These are phyloP conservation scores for Saitozyma podzolica DNA, from an alignment of 768 basidiomycete genomes.

Conservation along the genomic window DNA sequence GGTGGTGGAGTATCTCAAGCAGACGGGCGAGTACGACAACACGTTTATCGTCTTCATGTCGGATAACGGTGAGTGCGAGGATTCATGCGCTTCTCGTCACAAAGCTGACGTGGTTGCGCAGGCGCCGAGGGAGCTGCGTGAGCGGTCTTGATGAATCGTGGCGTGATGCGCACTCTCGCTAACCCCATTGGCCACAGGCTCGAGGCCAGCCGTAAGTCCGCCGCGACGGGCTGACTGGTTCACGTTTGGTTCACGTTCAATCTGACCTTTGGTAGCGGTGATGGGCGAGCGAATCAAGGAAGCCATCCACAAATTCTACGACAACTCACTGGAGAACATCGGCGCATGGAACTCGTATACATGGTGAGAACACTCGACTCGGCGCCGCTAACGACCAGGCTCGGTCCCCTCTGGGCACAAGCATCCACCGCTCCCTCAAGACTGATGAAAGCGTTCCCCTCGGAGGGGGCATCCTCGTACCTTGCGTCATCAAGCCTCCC, in stretches of 20 bases:
- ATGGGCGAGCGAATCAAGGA: constrained; percentile 29
- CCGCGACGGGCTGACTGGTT: neutral
- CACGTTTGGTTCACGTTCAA: neutral
- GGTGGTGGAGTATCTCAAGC: constrained; percentile 36
- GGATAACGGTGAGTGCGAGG: constrained; percentile 34
- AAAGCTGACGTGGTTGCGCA: no score
- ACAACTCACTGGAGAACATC: constrained; percentile 39
- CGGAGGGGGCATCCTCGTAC: constrained; percentile 40
- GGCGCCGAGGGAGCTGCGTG: constrained; percentile 35
- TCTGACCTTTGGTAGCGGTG: constrained; percentile 10
- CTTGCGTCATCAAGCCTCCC: constrained; percentile 39
- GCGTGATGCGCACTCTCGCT: no score
- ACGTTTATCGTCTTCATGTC: constrained; percentile 46
- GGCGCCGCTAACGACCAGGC: constrained; percentile 18
- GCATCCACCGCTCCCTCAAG: constrained; percentile 45
- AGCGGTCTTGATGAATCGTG: neutral
- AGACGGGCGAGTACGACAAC: constrained; percentile 41
- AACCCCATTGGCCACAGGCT: constrained; percentile 1
- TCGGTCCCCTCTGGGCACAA: constrained; percentile 37
- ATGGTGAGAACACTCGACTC: neutral
- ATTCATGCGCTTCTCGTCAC: no score
- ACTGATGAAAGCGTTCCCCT: constrained; percentile 35
- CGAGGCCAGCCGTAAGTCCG: constrained; percentile 27
- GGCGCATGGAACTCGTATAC: constrained; percentile 41
- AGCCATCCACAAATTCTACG: constrained; percentile 29